Base-by-base conservation (phyloP, 352 stramenopile species). In the Phytophthora megakarya region DNA sequence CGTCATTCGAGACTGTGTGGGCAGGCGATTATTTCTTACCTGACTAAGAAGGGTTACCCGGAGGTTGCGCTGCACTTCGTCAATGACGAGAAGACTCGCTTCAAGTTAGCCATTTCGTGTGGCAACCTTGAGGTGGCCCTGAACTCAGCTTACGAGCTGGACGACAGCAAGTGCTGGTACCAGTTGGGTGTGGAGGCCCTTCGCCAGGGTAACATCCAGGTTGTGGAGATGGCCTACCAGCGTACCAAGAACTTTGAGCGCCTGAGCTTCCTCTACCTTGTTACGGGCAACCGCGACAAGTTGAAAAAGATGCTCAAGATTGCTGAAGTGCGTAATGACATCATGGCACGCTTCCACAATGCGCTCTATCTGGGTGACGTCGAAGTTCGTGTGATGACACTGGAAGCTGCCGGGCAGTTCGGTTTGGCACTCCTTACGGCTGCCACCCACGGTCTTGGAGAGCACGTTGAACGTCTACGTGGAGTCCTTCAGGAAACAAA, bases 271-370 rank as follows among this genome's bases (percentile, higher is more conserved):
- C 77, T 99, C 28, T 99, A 99, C 80, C 82, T 99, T 16, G 91
- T 99, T 39, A 99, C 97, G 44, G 98, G 98, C 53, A 98, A 99
- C 79, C 97, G 88, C 37, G 97, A 99, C 61, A 99, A 99, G 81
- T 88, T 99, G 11, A 88, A 95, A 63, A 99, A 99, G 81, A 99
- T 99, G 97, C 86, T 99, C 56, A 99, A 99, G 79, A 99, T 99
- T 49, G 95, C 97, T 5, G 96, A 99, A 74, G 97, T 99, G 72
- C 89, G 97, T 52, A 92, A 96, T 62, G 97, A 99, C 72, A 97
- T 98, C 59, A 99, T 99, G 97, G 96, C 92, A 22, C 92, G 96
- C 45, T 99, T 99, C 77, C 97, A 99, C 83, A 99, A 99, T 77
- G 95, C 97, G 6, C 78, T 99, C 8, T 98, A 99, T 64, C 83